Percentiles rank a stretch among this genome's conserved stretches.
These are phyloP conservation scores for Solanum lycopersicoides DNA, from an alignment of 257 asterid genomes.

Conservation along the genomic window DNA sequence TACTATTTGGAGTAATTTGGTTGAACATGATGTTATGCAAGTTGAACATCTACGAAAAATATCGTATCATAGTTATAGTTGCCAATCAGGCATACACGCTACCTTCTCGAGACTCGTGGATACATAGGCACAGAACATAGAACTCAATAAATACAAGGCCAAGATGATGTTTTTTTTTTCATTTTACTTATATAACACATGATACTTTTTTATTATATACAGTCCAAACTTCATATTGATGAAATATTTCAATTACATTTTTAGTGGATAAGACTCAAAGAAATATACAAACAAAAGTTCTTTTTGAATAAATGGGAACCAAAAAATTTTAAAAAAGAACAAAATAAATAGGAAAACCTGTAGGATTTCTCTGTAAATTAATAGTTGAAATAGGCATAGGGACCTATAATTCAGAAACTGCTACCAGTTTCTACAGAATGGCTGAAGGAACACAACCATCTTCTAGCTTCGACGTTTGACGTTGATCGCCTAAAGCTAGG, in stretches of 20 bases:
- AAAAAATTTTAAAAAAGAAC: not conserved
- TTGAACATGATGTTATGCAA: not conserved
- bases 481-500: conserved; percentile 42
- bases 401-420: conserved; percentile 22
- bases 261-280: not conserved
- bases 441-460: conserved; percentile 65
- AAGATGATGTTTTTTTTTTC: not conserved
- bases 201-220: not conserved
- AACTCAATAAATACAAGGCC: not conserved
- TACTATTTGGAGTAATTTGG: not conserved
- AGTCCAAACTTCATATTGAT: not conserved
- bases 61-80: not conserved
- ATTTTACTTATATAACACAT: not conserved
- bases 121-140: not conserved
- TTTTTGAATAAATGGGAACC: not conserved
- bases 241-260: not conserved
- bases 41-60: not conserved
- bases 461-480: conserved; percentile 44
- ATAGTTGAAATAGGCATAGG: not conserved
- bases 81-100: not conserved
- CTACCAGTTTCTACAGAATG: conserved; percentile 43
- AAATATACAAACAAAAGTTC: not conserved
- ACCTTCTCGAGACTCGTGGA: not conserved
- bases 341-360: not conserved
- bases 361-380: not conserved